These are phyloP conservation scores for Moniliophthora roreri DNA, from an alignment of 1,284 basidiomycete genomes.

Conservation along the genomic window DNA sequence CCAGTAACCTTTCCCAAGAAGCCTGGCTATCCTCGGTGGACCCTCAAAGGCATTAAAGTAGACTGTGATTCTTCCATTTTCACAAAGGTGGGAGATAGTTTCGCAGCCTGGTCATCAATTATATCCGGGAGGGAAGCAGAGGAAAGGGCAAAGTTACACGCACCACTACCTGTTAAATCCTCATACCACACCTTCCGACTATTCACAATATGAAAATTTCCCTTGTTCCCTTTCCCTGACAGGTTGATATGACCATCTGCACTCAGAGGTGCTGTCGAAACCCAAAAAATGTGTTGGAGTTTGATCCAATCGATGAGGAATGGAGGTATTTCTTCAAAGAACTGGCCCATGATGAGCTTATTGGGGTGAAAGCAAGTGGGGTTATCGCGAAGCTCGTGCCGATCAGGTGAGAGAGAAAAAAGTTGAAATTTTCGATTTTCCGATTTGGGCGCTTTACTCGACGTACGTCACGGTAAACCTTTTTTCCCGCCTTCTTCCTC, in stretches of 20 bases:
- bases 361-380: too few relatives aligned
- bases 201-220: constrained; percentile 48
- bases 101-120: constrained; percentile 42
- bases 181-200: constrained; percentile 54
- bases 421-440: too few relatives aligned
- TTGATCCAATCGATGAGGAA: constrained; percentile 46
- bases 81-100: constrained; percentile 57
- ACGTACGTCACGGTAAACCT: too few relatives aligned
- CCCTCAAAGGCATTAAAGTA: constrained; percentile 59
- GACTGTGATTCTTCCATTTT: constrained; percentile 57
- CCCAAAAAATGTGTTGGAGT: constrained; percentile 55
- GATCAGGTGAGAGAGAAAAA: too few relatives aligned
- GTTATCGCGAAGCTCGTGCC: too few relatives aligned
- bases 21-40: constrained; percentile 43
- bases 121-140: background rate
- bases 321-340: constrained; percentile 46
- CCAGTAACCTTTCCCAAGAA: constrained; percentile 51
- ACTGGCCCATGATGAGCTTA: constrained; percentile 47
- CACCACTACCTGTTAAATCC: constrained; percentile 55
- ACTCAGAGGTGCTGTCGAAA: constrained; percentile 54
- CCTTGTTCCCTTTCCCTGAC: constrained; percentile 51
- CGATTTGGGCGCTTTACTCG: too few relatives aligned
- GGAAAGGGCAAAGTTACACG: constrained; percentile 21
- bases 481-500: too few relatives aligned
- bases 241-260: constrained; percentile 52